A percentile compares a stretch with the other conserved stretches of the same genome.
Evolutionary conservation across 257 asterid genomes (phyloP).

Genomic region (Agastache rugosa): DNA sequence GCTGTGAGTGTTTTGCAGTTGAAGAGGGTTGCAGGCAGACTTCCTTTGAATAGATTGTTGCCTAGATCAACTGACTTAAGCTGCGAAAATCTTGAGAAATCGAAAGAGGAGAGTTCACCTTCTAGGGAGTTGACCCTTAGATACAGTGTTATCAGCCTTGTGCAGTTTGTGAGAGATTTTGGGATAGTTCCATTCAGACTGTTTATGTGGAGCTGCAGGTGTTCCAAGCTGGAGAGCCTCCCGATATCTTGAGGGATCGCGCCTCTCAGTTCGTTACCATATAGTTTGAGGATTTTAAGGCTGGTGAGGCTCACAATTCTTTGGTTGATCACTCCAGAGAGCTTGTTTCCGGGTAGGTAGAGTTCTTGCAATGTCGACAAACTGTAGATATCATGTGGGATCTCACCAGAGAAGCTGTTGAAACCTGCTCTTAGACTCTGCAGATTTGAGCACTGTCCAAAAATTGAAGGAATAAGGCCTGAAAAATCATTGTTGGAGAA

Average conservation of each 20-base stretch:
- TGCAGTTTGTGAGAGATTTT: constrained; percentile 70
- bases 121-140: constrained; percentile 68
- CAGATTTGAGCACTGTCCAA: constrained; percentile 58
- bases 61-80: constrained; percentile 78
- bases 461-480: constrained; percentile 57
- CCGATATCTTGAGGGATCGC: constrained; percentile 68
- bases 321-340: constrained; percentile 58
- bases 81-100: constrained; percentile 70
- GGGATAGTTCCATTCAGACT: constrained; percentile 67
- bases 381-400: constrained; percentile 64
- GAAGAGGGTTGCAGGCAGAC: constrained; percentile 67
- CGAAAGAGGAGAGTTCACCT: constrained; percentile 68
- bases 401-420: constrained; percentile 60
- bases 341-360: constrained; percentile 64
- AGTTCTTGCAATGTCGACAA: constrained; percentile 57
- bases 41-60: constrained; percentile 65
- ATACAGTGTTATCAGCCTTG: constrained; percentile 59
- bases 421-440: constrained; percentile 65
- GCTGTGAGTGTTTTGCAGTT: constrained; percentile 72
- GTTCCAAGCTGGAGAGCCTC: constrained; percentile 60
- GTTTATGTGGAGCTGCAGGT: constrained; percentile 76
- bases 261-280: constrained; percentile 65
- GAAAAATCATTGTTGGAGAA: constrained; percentile 68
- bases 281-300: constrained; percentile 62
- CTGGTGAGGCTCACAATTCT: constrained; percentile 52